Evolutionary conservation across 2,329 filamentous ascomycete species (phyloP), one percentile per base, ranked within the genome.

Genomic region (Penicillium brasilianum): DNA sequence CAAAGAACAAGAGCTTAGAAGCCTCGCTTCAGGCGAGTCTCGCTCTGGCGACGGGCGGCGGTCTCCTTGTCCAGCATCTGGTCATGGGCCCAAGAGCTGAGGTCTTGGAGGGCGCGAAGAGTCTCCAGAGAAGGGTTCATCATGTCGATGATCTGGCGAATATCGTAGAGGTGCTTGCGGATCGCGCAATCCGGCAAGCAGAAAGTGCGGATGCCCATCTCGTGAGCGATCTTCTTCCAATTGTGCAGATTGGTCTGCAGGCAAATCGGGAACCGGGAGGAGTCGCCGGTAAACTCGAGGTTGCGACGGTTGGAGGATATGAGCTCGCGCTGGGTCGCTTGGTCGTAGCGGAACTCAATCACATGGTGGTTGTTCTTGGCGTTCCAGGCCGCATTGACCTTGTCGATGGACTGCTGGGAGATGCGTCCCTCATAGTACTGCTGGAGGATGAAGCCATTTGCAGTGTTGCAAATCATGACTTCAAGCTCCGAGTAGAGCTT

Each of bases 311-410:
- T 84, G 49, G 74, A 71, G 11, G 76, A 65, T 58, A 85, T 78
- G 5, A 85, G 69, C 20, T 81, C 76, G 11, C 78, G 76, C 66
- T 85, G 83, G 9, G 81, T 84, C 20, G 71, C 70, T 68, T 84
- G 80, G 67, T 85, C 82, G 65, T 83, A 85, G 63, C 80, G 78
- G 67, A 85, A 85, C 60, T 84, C 80, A 9, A 78, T 73, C 22
- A 85, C 82, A 43, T 77, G 75, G 16, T 81, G 78, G 11, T 82
- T 73, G 52, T 82, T 82, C 59, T 81, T 82, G 1, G 75, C 74
- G 34, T 71, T 73, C 82, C 82, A 82, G 61, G 69, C 72, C 32
- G 72, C 70, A 48, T 69, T 74, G 39, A 79, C 60, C 55, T 75
- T 78, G 22, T 68, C 69, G 57, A 82, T 71, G 4, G 78, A 80